Conservation (phyloP, 345 rosid species). For the Populus nigra region DNA sequence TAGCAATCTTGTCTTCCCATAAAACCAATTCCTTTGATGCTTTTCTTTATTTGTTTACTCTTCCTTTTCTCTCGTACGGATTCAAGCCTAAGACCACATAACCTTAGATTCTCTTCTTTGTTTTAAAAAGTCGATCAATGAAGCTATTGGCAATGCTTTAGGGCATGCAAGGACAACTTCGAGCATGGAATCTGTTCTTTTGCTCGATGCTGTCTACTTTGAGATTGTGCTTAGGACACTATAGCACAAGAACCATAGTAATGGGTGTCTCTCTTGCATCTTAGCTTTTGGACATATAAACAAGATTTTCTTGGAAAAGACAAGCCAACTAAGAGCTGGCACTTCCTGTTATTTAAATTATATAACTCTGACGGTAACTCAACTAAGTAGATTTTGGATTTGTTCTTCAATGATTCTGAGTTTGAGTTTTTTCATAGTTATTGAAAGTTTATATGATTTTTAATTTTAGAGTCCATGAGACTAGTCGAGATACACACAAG, state of each 20-base stretch:
- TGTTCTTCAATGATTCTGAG: too few relatives aligned
- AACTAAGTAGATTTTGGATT: too few relatives aligned
- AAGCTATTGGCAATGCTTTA: not conserved
- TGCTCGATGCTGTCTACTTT: not conserved
- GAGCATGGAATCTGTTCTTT: not conserved
- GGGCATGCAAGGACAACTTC: not conserved
- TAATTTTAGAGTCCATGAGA: too few relatives aligned
- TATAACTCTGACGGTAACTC: too few relatives aligned
- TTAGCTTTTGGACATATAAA: not conserved
- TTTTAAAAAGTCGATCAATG: not conserved
- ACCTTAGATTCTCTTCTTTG: not conserved
- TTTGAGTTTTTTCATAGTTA: too few relatives aligned
- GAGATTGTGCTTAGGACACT: not conserved
- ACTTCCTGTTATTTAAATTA: not conserved
- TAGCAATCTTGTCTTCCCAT: not conserved
- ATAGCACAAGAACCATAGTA: not conserved
- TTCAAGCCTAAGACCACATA: not conserved
- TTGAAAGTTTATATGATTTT: too few relatives aligned
- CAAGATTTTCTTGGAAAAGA: not conserved
- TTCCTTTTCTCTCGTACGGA: not conserved
- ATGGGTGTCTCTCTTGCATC: not conserved
- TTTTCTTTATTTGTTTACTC: not conserved
- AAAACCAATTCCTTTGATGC: not conserved
- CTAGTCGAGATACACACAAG: too few relatives aligned
- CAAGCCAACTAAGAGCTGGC: not conserved